Evolutionary conservation across 352 stramenopile genomes (phyloP), one percentile per base, ranked within the genome.

Genomic region (Globisporangium ultimum): DNA sequence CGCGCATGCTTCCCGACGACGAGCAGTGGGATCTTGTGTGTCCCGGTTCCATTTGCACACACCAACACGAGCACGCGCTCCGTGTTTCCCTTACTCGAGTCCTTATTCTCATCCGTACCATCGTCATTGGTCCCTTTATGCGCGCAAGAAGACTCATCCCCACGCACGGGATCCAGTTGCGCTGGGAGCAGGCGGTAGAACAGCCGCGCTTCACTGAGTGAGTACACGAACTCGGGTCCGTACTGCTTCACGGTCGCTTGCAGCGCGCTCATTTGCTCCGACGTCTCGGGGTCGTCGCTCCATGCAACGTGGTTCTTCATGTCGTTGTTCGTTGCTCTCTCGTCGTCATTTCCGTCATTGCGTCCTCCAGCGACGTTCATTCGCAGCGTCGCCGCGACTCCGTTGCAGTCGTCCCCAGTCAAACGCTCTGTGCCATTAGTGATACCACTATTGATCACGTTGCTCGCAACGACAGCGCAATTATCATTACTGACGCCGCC

Each of bases 1-100:
- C 59, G 53, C n/a, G 62, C 53, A 10, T 83, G 63, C 36, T 81
- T 84, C 13, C 68, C 68, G n/a, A 87, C 62, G 36, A 85, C 65
- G 21, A 85, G 49, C 47, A 85, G 34, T 43, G 72, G 71, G 20
- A 87, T 70, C 55, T 87, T 84, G 64, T 87, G 74, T 21, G 74
- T 73, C 1, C 77, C 77, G 17, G 74, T 71, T n/a, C 59, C 70
- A 45, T 87, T 87, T 3, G 67, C 60, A 40, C 77, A 85, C 34
- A 83, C 41, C 10, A 87, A 43, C n/a, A 87, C 56, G 49, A 83
- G 47, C 13, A 79, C 67, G 21, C 74, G 61, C 36, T 75, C 66
- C 21, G 62, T 71, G 42, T 72, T 75, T 3, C 64, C 63, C 47
- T 73, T 64, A 9, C 42, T 45, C 14, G 54, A n/a, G n/a, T 41